Base-by-base conservation (phyloP, 164 flowering plant species). In the Tinospora cordifolia region DNA sequence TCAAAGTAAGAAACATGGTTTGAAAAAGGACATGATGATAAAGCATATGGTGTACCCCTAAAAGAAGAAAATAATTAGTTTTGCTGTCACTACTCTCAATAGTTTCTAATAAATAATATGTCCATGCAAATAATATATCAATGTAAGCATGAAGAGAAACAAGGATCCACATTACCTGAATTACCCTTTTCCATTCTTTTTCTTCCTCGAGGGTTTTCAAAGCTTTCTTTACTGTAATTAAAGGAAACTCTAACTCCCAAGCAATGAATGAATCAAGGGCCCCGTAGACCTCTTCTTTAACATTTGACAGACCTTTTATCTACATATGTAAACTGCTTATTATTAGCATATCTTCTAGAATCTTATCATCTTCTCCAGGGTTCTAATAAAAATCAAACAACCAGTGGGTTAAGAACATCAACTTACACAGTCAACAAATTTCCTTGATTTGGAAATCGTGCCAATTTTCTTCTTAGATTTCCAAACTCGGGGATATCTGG, bases 201-300 rank as follows among this genome's bases (percentile, higher is more conserved):
- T 87, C 85, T 66, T 80, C 49, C 75, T 89, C 90, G 39, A 93
- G 92, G 13, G 80, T 82, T 79, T 84, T 87, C 75, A 93, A 72
- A 62, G 97, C 96, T 83, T 93, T 93, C 86, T 91, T 91, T 69
- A 91, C 98, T 21, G 84, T 77, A 66, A 93, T 85, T 39, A 91
- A 73, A 75, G 98, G 97, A 71, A 93, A 93, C 75, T 93, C 98
- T 66, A 93, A 72, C 65, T 93, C 98, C 98, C 98, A 93, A 21
- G 98, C 98, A 79, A 91, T 79, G 72, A 88, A 91, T 21, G 96
- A 81, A 83, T 93, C 98, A 80, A 93, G 96, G n/a, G 98, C 96
- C 69, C 98, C 98, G 71, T 88, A 93, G 15, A 93, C 92, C 83
- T 91, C 98, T 78, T 93, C 98, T 78, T 93, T 93, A 30, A 90